These are phyloP conservation scores for Chloropicon primus DNA, from an alignment of 139 green algal genomes.

Conservation along the genomic window DNA sequence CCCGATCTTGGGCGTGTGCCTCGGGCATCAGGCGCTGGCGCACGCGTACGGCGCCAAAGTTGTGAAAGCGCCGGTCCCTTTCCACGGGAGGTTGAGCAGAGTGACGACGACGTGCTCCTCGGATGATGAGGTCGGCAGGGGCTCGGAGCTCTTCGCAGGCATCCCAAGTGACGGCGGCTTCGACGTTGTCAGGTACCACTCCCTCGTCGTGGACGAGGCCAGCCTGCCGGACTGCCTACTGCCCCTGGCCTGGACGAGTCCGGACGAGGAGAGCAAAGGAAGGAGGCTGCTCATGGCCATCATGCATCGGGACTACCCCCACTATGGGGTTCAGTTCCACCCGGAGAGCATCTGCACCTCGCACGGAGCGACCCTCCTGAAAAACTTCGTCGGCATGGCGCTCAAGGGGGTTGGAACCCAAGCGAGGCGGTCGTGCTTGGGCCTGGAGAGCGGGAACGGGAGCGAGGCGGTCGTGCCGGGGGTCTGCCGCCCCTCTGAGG, in stretches of 20 bases:
- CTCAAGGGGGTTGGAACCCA: too few relatives aligned
- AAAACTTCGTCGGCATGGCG: conserved; percentile 57
- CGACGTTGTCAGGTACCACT: conserved; percentile 81
- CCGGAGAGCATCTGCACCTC: conserved; percentile 76
- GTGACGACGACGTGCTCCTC: conserved; percentile 36
- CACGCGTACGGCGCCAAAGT: conserved; percentile 48
- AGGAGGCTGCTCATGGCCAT: conserved; percentile 68
- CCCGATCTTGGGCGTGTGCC: conserved; percentile 88
- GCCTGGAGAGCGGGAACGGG: too few relatives aligned
- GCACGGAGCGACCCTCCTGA: conserved; percentile 56
- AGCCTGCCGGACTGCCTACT: conserved; percentile 56
- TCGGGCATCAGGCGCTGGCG: conserved; percentile 88
- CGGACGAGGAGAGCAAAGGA: conserved; percentile 33
- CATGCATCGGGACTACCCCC: conserved; percentile 45
- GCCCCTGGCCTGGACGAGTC: conserved; percentile 66
- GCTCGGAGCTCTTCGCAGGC: background rate
- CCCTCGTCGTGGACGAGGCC: conserved; percentile 55
- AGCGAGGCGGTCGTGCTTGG: background rate
- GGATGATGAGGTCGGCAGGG: conserved; percentile 22
- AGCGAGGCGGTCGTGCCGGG: background rate
- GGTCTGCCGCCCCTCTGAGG: background rate
- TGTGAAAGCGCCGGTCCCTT: conserved; percentile 60
- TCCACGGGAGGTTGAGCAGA: conserved; percentile 62
- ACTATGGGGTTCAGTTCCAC: conserved; percentile 93
- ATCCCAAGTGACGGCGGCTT: conserved; percentile 5